Percentiles rank a stretch among this genome's conserved stretches.
phyloP scores from a whole-genome alignment of 2,329 filamentous ascomycete genomes.

The Cryphonectria parasitica region DNA sequence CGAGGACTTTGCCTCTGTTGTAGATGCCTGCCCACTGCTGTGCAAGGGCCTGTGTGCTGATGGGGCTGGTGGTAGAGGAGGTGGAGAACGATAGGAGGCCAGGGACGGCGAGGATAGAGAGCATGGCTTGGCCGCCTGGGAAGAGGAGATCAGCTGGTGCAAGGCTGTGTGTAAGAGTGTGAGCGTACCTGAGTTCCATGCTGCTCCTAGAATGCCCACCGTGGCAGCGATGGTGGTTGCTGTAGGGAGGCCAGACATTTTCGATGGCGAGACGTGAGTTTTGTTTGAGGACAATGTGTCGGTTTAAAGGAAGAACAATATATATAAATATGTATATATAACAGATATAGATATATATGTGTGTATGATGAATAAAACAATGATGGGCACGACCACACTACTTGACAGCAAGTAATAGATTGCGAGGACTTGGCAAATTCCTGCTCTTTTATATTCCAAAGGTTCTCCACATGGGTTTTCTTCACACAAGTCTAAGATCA shows the following conservation, averaged over 20 bases:
- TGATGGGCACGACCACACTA: not conserved
- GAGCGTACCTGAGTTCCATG: constrained; percentile 42
- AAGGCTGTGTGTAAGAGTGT: not conserved
- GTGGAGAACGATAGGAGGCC: constrained; percentile 33
- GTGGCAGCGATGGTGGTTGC: constrained; percentile 40
- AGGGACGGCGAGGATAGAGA: constrained; percentile 44
- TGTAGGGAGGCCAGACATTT: constrained; percentile 25
- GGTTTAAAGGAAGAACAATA: not conserved
- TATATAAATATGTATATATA: no score
- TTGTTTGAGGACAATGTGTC: not conserved
- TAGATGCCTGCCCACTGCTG: constrained; percentile 45
- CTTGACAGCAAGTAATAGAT: not conserved
- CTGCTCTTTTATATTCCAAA: not conserved
- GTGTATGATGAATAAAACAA: no score
- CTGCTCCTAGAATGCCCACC: constrained; percentile 44
- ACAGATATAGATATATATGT: no score
- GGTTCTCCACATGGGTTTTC: not conserved
- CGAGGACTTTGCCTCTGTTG: constrained; percentile 41
- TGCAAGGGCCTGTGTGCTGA: constrained; percentile 37
- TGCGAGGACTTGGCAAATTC: not conserved
- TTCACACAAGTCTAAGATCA: not conserved
- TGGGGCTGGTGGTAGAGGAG: constrained; percentile 32
- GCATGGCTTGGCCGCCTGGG: constrained; percentile 42
- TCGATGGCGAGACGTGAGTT: not conserved
- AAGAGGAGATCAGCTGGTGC: not conserved